Conservation (phyloP, 495 filamentous ascomycete genomes). For the Xanthoparmelia taractica region DNA sequence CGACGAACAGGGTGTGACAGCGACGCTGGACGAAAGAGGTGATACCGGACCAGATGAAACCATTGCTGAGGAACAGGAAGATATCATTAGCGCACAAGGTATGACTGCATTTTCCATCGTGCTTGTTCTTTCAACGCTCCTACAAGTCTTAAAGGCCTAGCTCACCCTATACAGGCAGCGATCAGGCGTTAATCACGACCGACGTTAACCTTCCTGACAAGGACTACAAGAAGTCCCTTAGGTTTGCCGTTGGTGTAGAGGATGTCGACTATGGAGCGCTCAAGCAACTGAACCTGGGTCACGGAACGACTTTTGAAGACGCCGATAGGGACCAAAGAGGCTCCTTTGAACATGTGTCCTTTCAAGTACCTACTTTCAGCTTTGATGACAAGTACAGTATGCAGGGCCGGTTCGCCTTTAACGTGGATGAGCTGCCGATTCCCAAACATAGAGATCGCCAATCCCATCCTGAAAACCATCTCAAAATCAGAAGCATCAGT, state of each 20-base stretch:
- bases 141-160: background rate
- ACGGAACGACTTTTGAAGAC: background rate
- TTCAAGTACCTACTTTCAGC: background rate
- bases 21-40: background rate
- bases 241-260: background rate
- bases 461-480: background rate
- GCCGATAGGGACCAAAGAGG: background rate
- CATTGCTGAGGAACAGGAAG: background rate
- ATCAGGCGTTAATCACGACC: background rate
- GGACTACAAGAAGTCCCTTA: background rate
- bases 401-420: slow-evolving; percentile 17
- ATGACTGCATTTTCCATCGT: background rate
- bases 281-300: background rate
- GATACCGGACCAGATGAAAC: background rate
- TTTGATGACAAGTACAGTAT: slow-evolving; percentile 18
- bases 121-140: background rate
- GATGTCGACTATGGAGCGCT: background rate
- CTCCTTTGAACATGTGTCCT: slow-evolving; percentile 13
- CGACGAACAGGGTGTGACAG: background rate
- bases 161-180: background rate
- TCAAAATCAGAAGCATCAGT: background rate
- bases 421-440: slow-evolving; percentile 2
- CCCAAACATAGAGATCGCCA: background rate
- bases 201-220: too few relatives aligned
- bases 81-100: background rate